These are phyloP conservation scores for Aureobasidium uvarum DNA, from an alignment of 2,329 filamentous ascomycete species.

Conservation along the genomic window DNA sequence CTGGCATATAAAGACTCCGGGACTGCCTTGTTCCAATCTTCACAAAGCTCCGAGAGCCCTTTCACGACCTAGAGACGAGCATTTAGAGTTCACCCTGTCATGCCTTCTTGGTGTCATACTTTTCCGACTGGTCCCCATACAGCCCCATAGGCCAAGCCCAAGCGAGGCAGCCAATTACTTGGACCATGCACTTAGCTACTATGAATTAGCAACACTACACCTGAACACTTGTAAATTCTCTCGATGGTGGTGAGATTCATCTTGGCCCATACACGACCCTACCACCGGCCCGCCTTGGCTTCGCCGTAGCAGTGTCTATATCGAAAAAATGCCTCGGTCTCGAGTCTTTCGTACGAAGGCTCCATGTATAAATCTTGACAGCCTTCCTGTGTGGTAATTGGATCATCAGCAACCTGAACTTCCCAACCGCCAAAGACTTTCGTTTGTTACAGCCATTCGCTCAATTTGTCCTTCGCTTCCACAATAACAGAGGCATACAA, in stretches of 20 bases:
- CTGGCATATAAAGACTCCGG: not conserved
- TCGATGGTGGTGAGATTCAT: not conserved
- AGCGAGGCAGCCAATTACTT: conserved; percentile 12
- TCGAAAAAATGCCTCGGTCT: not conserved
- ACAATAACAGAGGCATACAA: not conserved
- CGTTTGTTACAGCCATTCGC: not conserved
- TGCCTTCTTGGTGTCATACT: conserved; percentile 1
- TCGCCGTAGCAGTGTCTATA: not conserved
- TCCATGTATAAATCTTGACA: not conserved
- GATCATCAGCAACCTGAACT: not conserved
- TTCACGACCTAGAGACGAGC: not conserved
- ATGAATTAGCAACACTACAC: not conserved
- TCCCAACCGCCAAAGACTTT: not conserved
- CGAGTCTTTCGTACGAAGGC: not conserved
- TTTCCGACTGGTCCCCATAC: not conserved
- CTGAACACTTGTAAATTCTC: not conserved
- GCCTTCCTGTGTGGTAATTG: not conserved
- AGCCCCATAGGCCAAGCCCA: not conserved
- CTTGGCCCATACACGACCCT: conserved; percentile 3
- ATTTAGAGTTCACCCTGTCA: conserved; percentile 11
- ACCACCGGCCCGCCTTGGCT: not conserved
- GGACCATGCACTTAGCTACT: conserved; percentile 19
- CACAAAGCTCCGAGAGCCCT: not conserved
- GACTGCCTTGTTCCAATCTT: not conserved
- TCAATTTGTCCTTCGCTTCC: not conserved